Percentiles rank a stretch among this genome's conserved stretches.
phyloP scores from a whole-genome alignment of 176 grass and related monocot species.

The Pontederia crassipes region DNA sequence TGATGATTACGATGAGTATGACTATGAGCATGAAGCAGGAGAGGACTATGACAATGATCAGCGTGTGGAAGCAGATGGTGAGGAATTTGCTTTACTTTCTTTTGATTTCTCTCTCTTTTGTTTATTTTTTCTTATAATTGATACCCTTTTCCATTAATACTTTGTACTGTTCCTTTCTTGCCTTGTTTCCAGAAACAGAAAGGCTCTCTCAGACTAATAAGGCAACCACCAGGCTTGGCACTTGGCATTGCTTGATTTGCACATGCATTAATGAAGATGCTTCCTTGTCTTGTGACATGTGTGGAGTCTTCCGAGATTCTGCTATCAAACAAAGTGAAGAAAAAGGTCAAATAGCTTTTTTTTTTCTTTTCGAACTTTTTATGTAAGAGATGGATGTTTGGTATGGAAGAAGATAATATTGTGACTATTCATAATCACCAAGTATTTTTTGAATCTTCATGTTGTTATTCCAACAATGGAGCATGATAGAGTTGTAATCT shows the following conservation, averaged over 20 bases:
- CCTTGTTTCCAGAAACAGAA: slow-evolving; percentile 30
- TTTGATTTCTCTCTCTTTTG: not conserved
- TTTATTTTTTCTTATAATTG: not conserved
- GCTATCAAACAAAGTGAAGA: slow-evolving; percentile 41
- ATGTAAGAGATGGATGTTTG: not conserved
- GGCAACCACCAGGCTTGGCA: slow-evolving; percentile 16
- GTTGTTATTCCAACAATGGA: not conserved
- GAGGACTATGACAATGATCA: slow-evolving; percentile 4
- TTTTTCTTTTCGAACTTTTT: slow-evolving; percentile 12
- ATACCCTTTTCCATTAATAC: not conserved
- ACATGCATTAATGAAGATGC: slow-evolving; percentile 63
- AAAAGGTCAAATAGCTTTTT: slow-evolving; percentile 34
- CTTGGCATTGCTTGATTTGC: slow-evolving; percentile 82
- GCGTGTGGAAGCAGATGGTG: slow-evolving; percentile 28
- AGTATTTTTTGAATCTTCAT: not conserved
- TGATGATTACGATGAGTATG: slow-evolving; percentile 52
- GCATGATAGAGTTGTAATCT: not conserved
- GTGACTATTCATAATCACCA: not conserved
- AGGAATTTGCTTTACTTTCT: not conserved
- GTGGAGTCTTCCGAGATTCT: slow-evolving; percentile 80
- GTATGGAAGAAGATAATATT: not conserved
- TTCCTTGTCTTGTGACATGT: slow-evolving; percentile 69
- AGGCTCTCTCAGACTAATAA: slow-evolving; percentile 17
- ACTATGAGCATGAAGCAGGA: slow-evolving; percentile 11
- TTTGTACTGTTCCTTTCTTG: slow-evolving; percentile 16